Percentiles rank a stretch among this genome's conserved stretches.
Conservation (phyloP, 306 rosid species). For the Carpinus fangiana region DNA sequence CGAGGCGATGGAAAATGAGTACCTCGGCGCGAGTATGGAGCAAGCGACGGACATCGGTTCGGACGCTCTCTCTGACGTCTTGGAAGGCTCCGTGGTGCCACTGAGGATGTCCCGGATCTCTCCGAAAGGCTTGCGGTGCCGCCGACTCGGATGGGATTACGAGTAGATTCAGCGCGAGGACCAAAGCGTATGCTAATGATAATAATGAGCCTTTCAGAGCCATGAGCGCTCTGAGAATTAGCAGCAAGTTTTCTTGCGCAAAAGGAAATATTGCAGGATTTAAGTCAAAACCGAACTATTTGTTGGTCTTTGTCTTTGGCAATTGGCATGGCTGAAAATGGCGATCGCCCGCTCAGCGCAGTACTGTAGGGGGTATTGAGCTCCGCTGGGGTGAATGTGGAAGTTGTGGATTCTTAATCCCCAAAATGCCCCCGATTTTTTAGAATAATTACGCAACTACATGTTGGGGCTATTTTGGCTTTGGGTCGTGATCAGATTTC, state of each 20-base stretch:
- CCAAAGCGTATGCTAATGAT: slow-evolving; percentile 11
- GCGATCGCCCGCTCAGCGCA: background rate
- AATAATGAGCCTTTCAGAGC: slow-evolving; percentile 24
- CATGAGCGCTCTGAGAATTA: slow-evolving; percentile 30
- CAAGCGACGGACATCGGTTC: slow-evolving; percentile 91
- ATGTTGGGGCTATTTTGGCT: background rate
- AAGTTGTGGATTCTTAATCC: background rate
- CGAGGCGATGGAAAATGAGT: background rate
- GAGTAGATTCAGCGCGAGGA: slow-evolving; percentile 45
- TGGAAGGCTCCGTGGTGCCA: slow-evolving; percentile 99
- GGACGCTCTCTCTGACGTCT: slow-evolving; percentile 72
- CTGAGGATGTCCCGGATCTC: slow-evolving; percentile 73
- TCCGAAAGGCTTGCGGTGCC: slow-evolving; percentile 70
- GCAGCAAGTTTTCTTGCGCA: background rate
- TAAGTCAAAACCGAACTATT: background rate
- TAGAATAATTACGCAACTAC: background rate
- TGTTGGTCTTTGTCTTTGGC: background rate
- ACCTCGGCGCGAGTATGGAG: slow-evolving; percentile 99
- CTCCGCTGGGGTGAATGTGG: background rate
- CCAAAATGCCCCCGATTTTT: background rate
- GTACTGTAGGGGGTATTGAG: background rate
- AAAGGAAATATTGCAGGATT: background rate
- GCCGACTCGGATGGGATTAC: slow-evolving; percentile 63
- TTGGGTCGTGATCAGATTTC: too few relatives aligned
- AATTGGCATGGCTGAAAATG: background rate